Evolutionary conservation across 139 green algal genomes (phyloP).

Genomic region (Micractinium conductrix): DNA sequence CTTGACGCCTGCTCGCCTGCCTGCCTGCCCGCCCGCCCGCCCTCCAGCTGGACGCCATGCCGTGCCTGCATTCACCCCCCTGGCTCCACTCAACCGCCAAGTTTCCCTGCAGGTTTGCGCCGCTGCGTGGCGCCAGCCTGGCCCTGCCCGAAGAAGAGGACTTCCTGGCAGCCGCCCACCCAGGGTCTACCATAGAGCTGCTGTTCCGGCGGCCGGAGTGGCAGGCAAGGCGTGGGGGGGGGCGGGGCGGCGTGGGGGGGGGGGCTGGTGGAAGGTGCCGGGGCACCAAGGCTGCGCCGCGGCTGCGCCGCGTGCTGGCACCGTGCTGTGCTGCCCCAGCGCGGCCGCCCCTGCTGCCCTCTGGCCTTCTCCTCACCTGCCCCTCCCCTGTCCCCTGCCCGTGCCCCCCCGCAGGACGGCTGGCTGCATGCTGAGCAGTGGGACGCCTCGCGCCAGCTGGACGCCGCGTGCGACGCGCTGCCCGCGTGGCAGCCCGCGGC

Average conservation of each 20-base stretch:
- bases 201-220: slow-evolving; percentile 39
- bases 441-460: slow-evolving; percentile 47
- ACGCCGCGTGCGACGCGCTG: slow-evolving; percentile 26
- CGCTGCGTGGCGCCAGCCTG: slow-evolving; percentile 29
- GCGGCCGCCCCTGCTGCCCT: not conserved
- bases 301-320: not conserved
- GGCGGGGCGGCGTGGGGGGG: too few relatives aligned
- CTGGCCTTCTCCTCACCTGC: not conserved
- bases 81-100: too few relatives aligned
- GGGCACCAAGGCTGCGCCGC: not conserved
- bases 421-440: slow-evolving; percentile 57
- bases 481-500: slow-evolving; percentile 49
- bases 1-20: too few relatives aligned
- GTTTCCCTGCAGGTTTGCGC: slow-evolving; percentile 9
- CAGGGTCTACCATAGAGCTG: slow-evolving; percentile 33
- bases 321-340: not conserved
- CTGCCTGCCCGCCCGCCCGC: too few relatives aligned
- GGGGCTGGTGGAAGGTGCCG: too few relatives aligned
- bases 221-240: slow-evolving; percentile 14
- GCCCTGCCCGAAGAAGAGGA: slow-evolving; percentile 12
- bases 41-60: too few relatives aligned
- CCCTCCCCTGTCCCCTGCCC: not conserved
- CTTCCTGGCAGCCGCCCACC: slow-evolving; percentile 6
- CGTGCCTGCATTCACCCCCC: too few relatives aligned
- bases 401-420: not conserved